A percentile compares a stretch with the other conserved stretches of the same genome.
These are phyloP conservation scores for Aegilops longissima DNA, from an alignment of 176 grass and related monocot genomes.

Conservation along the genomic window DNA sequence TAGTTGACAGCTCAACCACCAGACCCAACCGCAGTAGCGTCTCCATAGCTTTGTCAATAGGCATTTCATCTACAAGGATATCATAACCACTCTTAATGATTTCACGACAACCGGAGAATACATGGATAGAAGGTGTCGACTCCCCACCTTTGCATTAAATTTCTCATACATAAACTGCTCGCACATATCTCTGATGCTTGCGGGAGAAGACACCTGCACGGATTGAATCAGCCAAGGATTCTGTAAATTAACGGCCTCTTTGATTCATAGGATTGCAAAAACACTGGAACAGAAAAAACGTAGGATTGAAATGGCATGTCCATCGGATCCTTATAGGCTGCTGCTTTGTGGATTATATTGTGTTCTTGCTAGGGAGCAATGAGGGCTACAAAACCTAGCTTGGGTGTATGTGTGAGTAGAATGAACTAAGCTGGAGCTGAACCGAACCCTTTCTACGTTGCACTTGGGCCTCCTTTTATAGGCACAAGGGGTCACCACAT, in stretches of 20 bases:
- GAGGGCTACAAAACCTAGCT: no score
- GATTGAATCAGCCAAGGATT: not conserved
- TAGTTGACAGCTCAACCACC: conserved; percentile 51
- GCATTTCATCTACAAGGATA: conserved; percentile 84
- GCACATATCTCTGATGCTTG: conserved; percentile 63
- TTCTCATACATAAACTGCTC: conserved; percentile 78
- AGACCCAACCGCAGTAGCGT: conserved; percentile 73
- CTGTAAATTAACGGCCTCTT: not conserved
- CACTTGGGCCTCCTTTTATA: no score
- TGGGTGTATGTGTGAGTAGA: no score
- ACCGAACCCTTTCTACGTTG: no score
- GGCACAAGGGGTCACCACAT: no score
- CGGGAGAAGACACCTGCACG: conserved; percentile 59
- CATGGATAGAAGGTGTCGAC: not conserved
- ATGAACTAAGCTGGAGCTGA: no score
- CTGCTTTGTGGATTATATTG: no score
- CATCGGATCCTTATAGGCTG: no score
- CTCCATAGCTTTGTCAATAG: conserved; percentile 79
- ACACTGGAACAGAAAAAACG: no score
- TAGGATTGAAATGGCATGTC: no score
- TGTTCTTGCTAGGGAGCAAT: no score
- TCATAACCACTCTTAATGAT: not conserved
- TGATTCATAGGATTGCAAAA: no score
- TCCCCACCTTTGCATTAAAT: conserved; percentile 64
- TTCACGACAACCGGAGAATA: not conserved